Conservation (phyloP, 176 grass and related monocot species). For the Juncus inflexus region DNA sequence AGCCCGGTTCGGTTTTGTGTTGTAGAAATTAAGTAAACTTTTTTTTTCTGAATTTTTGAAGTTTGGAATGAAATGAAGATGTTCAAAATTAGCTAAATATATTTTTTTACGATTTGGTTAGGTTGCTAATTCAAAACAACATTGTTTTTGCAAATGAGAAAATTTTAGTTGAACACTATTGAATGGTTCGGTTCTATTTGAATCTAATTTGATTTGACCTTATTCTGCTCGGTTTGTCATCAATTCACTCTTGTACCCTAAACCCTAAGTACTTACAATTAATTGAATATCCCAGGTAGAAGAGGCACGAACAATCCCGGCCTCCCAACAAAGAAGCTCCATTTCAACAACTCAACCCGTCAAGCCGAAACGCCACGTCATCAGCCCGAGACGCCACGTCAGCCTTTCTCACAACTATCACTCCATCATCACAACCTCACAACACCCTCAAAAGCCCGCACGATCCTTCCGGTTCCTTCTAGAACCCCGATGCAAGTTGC, state of each 20-base stretch:
- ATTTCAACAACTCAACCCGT: conserved; percentile 39
- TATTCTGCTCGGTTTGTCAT: too few relatives aligned
- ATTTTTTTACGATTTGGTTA: too few relatives aligned
- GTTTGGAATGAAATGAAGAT: not conserved
- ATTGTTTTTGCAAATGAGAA: too few relatives aligned
- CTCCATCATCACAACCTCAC: conserved; percentile 36
- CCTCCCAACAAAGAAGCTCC: conserved; percentile 60
- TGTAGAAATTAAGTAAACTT: not conserved
- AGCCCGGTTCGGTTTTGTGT: not conserved
- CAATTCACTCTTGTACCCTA: too few relatives aligned
- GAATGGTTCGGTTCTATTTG: too few relatives aligned
- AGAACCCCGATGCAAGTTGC: not conserved
- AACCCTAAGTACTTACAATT: conserved; percentile 13
- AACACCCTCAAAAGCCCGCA: conserved; percentile 7
- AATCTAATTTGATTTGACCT: too few relatives aligned
- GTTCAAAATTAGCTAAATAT: too few relatives aligned
- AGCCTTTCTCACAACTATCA: conserved; percentile 60
- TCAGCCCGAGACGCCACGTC: conserved; percentile 51
- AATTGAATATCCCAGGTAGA: conserved; percentile 27
- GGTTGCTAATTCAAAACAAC: too few relatives aligned
- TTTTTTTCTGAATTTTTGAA: not conserved
- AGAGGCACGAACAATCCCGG: conserved; percentile 50
- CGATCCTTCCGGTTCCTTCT: conserved; percentile 4
- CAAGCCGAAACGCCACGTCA: conserved; percentile 9
- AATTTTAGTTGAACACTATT: too few relatives aligned